These are phyloP conservation scores for Sporothrix humicola DNA, from an alignment of 2,329 filamentous ascomycete genomes.

Conservation along the genomic window DNA sequence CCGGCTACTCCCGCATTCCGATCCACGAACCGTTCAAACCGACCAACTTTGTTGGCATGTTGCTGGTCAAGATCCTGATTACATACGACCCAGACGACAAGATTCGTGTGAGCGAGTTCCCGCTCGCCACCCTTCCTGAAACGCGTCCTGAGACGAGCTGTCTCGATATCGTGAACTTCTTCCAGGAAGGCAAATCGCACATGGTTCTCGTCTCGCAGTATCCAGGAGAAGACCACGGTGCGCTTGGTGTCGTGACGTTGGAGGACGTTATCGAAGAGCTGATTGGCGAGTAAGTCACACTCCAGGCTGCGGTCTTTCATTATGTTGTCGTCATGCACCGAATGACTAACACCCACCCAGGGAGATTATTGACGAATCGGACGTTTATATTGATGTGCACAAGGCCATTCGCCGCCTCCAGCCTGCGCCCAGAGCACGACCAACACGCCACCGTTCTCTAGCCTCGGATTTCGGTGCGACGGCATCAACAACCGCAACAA, in stretches of 20 bases:
- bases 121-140: conserved; percentile 90
- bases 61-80: conserved; percentile 97
- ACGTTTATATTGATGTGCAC: conserved; percentile 97
- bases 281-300: conserved; percentile 80
- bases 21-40: conserved; percentile 86
- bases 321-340: not conserved
- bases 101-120: conserved; percentile 85
- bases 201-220: conserved; percentile 94
- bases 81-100: conserved; percentile 97
- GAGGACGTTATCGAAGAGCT: conserved; percentile 99
- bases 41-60: conserved; percentile 94
- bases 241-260: conserved; percentile 89
- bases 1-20: conserved; percentile 94
- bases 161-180: conserved; percentile 98
- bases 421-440: conserved; percentile 78
- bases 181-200: conserved; percentile 98
- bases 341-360: conserved; percentile 49
- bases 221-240: conserved; percentile 89
- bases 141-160: conserved; percentile 95
- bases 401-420: conserved; percentile 92
- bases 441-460: conserved; percentile 49
- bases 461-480: conserved; percentile 36
- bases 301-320: too few relatives aligned
- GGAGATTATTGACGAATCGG: conserved; percentile 98
- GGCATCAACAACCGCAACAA: conserved; percentile 39